These are phyloP conservation scores for Exophiala spinifera DNA, from an alignment of 2,329 filamentous ascomycete species.

Conservation along the genomic window DNA sequence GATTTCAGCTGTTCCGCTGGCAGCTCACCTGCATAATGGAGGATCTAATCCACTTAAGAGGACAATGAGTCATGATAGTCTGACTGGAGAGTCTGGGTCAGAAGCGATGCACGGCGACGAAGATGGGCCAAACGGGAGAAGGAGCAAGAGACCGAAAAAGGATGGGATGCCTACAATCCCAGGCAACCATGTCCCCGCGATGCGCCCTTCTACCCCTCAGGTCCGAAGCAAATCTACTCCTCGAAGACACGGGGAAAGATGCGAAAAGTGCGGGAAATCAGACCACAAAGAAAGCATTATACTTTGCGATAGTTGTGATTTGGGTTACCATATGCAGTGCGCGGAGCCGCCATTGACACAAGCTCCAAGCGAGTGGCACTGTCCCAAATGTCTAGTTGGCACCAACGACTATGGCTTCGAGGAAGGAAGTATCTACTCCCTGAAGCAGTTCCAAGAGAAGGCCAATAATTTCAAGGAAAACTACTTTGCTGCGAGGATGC, in stretches of 20 bases:
- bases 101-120: conserved; percentile 50
- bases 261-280: conserved; percentile 79
- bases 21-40: not conserved
- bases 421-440: conserved; percentile 90
- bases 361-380: conserved; percentile 92
- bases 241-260: conserved; percentile 64
- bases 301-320: conserved; percentile 87
- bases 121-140: conserved; percentile 66
- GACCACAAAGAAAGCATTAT: conserved; percentile 70
- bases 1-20: conserved; percentile 21
- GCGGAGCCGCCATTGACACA: conserved; percentile 79
- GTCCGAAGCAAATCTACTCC: conserved; percentile 55
- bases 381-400: conserved; percentile 87
- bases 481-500: conserved; percentile 89
- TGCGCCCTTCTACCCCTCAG: conserved; percentile 70
- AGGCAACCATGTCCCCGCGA: conserved; percentile 90
- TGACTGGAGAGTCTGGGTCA: conserved; percentile 37
- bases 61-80: conserved; percentile 62
- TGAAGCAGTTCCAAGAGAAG: conserved; percentile 94
- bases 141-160: conserved; percentile 92
- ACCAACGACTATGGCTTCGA: conserved; percentile 97
- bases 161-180: conserved; percentile 73
- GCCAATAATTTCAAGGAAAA: conserved; percentile 91
- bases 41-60: conserved; percentile 65
- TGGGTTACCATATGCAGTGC: conserved; percentile 81